phyloP scores from a whole-genome alignment of 1,284 basidiomycete species.

The Ceratobasidium sp. region DNA sequence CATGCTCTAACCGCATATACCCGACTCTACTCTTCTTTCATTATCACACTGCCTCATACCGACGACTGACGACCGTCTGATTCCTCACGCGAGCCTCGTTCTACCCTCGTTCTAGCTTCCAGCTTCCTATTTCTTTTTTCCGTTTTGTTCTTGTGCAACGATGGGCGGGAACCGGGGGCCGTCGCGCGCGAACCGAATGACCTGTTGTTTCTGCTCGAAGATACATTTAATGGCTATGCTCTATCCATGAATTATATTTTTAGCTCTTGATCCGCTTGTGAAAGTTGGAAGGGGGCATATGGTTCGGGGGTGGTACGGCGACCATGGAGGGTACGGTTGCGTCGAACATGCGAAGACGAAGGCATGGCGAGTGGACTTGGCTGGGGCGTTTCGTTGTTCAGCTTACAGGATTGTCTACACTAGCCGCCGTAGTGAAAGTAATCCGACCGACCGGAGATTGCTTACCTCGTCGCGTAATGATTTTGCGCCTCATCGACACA shows the following conservation, averaged over 20 bases:
- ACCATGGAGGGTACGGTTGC: no score
- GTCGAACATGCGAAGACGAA: no score
- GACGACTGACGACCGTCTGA: not conserved
- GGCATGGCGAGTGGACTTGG: no score
- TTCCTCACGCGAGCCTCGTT: not conserved
- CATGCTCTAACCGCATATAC: conserved; percentile 64
- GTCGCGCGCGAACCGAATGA: not conserved
- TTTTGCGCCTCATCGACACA: no score
- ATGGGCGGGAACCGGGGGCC: conserved; percentile 1
- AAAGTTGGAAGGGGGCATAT: not conserved
- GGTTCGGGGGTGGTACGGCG: not conserved
- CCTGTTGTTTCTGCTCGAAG: conserved; percentile 24
- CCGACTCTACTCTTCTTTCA: no score
- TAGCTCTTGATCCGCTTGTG: not conserved
- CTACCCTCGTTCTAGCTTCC: not conserved
- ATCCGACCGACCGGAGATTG: no score
- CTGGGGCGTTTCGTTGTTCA: no score
- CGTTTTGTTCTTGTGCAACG: conserved; percentile 12
- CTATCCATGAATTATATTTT: no score
- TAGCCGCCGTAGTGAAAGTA: no score
- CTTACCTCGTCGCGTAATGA: no score
- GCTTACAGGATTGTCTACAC: no score
- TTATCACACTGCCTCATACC: not conserved
- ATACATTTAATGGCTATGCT: conserved; percentile 27
- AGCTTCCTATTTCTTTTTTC: conserved; percentile 10